Evolutionary conservation across 2,329 filamentous ascomycete species (phyloP).

Genomic region (Daldinia sp.): DNA sequence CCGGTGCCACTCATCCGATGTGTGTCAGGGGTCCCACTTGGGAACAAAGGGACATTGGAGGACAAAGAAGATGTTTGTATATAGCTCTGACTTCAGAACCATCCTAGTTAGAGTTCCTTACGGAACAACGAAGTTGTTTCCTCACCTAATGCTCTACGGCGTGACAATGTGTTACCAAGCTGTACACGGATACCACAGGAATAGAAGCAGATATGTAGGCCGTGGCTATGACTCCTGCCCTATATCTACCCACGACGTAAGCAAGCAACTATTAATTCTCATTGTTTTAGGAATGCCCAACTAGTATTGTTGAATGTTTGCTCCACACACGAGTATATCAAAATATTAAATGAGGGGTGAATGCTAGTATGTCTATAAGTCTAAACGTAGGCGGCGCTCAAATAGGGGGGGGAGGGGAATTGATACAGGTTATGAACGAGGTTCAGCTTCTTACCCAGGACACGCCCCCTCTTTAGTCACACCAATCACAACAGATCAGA

Average conservation of each 20-base stretch:
- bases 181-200: neutral
- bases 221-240: neutral
- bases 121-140: too few species aligned
- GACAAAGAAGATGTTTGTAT: too few species aligned
- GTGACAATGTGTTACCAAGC: too few species aligned
- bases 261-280: neutral
- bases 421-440: neutral
- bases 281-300: neutral
- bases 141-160: too few species aligned
- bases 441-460: neutral
- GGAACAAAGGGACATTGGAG: too few species aligned
- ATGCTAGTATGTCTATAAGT: neutral
- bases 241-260: neutral
- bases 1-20: neutral
- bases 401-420: neutral
- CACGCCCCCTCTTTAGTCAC: conserved; percentile 1
- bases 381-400: conserved; percentile 1
- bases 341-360: neutral
- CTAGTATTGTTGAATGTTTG: neutral
- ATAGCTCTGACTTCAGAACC: too few species aligned
- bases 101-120: too few species aligned
- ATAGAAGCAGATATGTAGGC: neutral
- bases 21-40: too few species aligned
- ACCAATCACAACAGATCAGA: neutral
- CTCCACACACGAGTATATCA: neutral